phyloP scores from a whole-genome alignment of 148 eudicot genomes.

The Arctostaphylos glauca region DNA sequence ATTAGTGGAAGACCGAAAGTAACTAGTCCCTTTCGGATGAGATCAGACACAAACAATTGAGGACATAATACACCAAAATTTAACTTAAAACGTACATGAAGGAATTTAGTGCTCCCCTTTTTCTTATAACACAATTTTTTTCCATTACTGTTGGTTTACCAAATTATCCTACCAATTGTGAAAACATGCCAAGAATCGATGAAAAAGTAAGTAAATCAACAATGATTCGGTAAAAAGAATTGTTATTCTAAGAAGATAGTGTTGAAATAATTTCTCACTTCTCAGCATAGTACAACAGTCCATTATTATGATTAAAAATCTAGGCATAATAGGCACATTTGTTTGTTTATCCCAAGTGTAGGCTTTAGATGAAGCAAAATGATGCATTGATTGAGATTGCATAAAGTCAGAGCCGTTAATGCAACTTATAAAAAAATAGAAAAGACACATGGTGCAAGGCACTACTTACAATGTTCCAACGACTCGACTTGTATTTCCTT shows the following conservation, averaged over 20 bases:
- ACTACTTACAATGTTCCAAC: constrained; percentile 48
- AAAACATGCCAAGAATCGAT: neutral
- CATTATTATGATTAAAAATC: neutral
- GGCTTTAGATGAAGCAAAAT: neutral
- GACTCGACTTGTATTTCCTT: too few relatives aligned
- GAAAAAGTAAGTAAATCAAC: neutral
- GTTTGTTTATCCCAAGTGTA: neutral
- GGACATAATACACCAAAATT: neutral
- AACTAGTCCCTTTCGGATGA: neutral
- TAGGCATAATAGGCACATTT: neutral
- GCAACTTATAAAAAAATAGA: too few relatives aligned
- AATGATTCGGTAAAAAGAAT: neutral
- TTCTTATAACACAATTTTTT: too few relatives aligned
- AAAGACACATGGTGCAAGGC: neutral
- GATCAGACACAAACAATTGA: neutral
- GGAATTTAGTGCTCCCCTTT: neutral
- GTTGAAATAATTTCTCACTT: too few relatives aligned
- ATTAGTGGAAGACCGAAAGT: too few relatives aligned
- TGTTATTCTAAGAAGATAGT: neutral
- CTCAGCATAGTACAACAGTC: neutral
- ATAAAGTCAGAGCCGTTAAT: neutral
- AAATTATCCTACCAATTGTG: neutral
- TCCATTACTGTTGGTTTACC: too few relatives aligned
- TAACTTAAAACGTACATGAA: neutral
- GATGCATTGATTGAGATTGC: neutral